These are phyloP conservation scores for Barnettozyma sucrosica DNA, from an alignment of 805 yeast genomes.

Conservation along the genomic window DNA sequence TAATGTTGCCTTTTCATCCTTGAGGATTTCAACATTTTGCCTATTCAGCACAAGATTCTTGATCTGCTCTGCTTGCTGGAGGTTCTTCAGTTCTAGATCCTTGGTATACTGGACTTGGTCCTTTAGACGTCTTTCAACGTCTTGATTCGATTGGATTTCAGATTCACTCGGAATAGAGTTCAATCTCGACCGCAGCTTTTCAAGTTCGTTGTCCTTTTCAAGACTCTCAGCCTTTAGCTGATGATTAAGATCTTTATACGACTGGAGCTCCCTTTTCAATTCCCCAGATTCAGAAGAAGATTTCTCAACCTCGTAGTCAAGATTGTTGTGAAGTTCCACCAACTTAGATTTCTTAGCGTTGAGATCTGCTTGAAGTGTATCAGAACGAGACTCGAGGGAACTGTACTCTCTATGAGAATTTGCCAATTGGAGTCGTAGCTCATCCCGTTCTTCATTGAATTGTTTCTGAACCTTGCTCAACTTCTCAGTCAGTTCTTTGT, in stretches of 20 bases:
- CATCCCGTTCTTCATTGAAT: conserved; percentile 12
- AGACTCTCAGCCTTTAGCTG: background rate
- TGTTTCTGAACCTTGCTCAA: conserved; percentile 12
- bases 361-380: conserved; percentile 6
- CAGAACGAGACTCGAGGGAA: conserved; percentile 5
- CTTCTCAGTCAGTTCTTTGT: conserved; percentile 24
- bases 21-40: conserved; percentile 43
- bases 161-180: conserved; percentile 34
- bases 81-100: conserved; percentile 45
- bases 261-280: background rate
- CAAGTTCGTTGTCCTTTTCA: conserved; percentile 24
- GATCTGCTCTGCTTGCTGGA: conserved; percentile 48
- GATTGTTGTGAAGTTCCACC: background rate
- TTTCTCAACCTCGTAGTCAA: background rate
- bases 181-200: conserved; percentile 28
- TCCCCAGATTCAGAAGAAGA: background rate
- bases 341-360: conserved; percentile 6
- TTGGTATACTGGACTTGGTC: conserved; percentile 41
- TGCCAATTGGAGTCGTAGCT: conserved; percentile 18
- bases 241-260: background rate
- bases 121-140: conserved; percentile 27
- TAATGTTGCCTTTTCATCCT: conserved; percentile 46
- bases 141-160: conserved; percentile 30
- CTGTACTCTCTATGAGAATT: conserved; percentile 10
- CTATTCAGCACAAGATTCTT: conserved; percentile 42